Percentiles rank a stretch among this genome's conserved stretches.
Conservation (phyloP, 257 asterid genomes). For the Agastache rugosa region DNA sequence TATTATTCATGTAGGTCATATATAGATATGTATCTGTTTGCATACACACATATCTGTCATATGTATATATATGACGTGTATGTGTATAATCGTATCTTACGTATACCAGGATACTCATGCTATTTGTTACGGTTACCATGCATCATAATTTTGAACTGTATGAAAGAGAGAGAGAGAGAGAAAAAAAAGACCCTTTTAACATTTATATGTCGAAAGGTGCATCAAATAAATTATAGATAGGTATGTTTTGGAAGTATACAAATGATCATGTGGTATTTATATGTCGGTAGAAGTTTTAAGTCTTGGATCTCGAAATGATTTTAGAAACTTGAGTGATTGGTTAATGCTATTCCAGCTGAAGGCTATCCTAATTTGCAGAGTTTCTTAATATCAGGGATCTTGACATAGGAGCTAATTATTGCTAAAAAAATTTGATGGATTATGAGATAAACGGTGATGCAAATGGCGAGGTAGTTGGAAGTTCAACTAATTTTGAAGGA, state of each 20-base stretch:
- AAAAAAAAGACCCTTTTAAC: background rate
- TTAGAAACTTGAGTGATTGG: slow-evolving; percentile 27
- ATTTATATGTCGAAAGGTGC: background rate
- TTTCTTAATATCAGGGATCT: slow-evolving; percentile 37
- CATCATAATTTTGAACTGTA: background rate
- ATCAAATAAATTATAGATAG: background rate
- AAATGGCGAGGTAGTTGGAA: slow-evolving; percentile 76
- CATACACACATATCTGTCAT: background rate
- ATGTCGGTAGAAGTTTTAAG: background rate
- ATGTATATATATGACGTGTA: background rate
- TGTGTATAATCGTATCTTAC: background rate
- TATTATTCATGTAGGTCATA: background rate
- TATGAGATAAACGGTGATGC: slow-evolving; percentile 78
- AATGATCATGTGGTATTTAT: background rate
- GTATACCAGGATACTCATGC: background rate
- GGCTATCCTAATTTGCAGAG: slow-evolving; percentile 17
- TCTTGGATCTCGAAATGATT: slow-evolving; percentile 11
- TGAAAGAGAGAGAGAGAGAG: too few species aligned
- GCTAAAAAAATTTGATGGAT: slow-evolving; percentile 61
- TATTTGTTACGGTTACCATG: background rate
- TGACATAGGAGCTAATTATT: slow-evolving; percentile 30
- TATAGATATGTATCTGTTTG: background rate
- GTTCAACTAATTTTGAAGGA: slow-evolving; percentile 61
- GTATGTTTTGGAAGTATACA: background rate
- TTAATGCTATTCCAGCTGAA: slow-evolving; percentile 2